Evolutionary conservation across 106 monocot species (phyloP), one percentile per base, ranked within the genome.

Genomic region (Platanthera guangdongensis): DNA sequence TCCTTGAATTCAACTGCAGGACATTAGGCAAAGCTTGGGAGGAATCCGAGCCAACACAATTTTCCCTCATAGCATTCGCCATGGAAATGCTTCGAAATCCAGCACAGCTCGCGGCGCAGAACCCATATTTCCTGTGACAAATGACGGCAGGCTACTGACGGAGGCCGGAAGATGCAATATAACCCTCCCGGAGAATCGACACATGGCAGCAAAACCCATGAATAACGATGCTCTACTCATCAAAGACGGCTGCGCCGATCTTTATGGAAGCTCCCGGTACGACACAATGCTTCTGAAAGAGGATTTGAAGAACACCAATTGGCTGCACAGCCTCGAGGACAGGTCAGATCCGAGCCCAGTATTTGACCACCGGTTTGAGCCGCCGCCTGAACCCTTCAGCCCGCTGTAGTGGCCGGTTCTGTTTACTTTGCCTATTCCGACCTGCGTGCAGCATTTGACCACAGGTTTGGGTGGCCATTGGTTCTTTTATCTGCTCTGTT

Each of bases 311-410:
- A 94, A 85, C 81, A 92, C 85, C 65, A 94, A 79, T 72, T 99
- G 94, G 97, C 81, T 99, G 63, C 97, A 92, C 57, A 87, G 92
- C 13, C 68, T 80, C 3, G 97, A 94, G 63, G 97, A 91, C 68
- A 89, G 80, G 69, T 83, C 83, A 3, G 97, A 99, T 78, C 91
- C 90, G 69, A 84, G 90, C 82, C 82, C 85, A 10, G 75, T 89
- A 47, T 94, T 97, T 74, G 94, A 97, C 70, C 96, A 94, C 75
- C 79, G 91, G n/a, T 93, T 94, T 16, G 97, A 97, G 68, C 83
- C 85, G 1, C 83, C 90, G 3, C 97, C 97, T 0, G 97, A 94
- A 78, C 97, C 94, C 9, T 99, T 99, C 65, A 81, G 78, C 54
- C 82, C 80, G 51, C 67, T 86, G 60, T 83, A 77, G 83, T 50